Evolutionary conservation across 2,329 filamentous ascomycete species (phyloP).

Genomic region (Fusarium tricinctum): DNA sequence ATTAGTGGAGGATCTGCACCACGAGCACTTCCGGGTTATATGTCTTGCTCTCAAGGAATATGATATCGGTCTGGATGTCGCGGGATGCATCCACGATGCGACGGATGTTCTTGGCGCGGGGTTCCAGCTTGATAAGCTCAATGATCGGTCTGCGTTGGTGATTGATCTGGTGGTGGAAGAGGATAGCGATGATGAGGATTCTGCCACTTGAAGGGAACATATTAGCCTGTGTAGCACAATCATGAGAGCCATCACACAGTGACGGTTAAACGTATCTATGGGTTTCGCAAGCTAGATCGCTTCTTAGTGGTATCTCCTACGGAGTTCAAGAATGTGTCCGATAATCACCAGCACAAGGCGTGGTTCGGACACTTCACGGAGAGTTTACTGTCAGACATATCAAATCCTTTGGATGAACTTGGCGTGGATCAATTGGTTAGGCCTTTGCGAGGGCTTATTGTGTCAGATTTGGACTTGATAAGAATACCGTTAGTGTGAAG

Average conservation of each 20-base stretch:
- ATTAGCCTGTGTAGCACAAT: background rate
- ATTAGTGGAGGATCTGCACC: background rate
- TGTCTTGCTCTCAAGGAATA: conserved; percentile 25
- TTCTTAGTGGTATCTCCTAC: background rate
- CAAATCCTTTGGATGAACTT: background rate
- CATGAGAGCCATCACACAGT: no score
- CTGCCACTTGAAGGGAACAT: background rate
- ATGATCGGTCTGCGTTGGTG: conserved; percentile 14
- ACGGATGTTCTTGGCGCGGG: conserved; percentile 10
- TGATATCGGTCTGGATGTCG: conserved; percentile 24
- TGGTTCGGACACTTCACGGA: background rate
- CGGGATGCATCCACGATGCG: conserved; percentile 22
- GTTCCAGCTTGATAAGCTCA: conserved; percentile 20
- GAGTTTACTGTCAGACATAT: rapidly evolving
- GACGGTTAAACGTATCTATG: background rate
- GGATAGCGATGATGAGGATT: conserved; percentile 23
- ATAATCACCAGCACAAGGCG: background rate
- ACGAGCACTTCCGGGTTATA: conserved; percentile 23
- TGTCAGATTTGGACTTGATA: background rate
- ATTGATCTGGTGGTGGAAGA: conserved; percentile 28
- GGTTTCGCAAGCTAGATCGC: background rate
- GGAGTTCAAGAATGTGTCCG: background rate
- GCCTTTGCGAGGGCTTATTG: background rate
- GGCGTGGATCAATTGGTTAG: background rate
- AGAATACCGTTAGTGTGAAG: background rate